These are phyloP conservation scores for Eutrema yunnanense DNA, from an alignment of 345 rosid species.

Conservation along the genomic window DNA sequence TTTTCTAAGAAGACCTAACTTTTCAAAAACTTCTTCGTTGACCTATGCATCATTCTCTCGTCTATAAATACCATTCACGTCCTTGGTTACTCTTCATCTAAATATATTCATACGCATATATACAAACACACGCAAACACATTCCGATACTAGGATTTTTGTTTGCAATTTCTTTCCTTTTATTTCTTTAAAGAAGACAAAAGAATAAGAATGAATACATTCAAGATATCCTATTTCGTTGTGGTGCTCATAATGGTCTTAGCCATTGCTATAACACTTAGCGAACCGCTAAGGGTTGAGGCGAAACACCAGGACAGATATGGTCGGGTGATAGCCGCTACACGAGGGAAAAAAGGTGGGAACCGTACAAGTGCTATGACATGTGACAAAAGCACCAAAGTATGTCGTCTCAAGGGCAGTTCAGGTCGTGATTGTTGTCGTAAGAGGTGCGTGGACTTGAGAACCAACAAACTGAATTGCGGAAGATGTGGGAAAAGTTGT, in stretches of 20 bases:
- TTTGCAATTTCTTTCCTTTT: background rate
- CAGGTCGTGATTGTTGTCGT: constrained; percentile 54
- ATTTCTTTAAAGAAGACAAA: background rate
- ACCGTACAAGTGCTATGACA: constrained; percentile 27
- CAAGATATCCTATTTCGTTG: constrained; percentile 21
- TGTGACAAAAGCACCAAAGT: constrained; percentile 43
- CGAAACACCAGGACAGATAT: background rate
- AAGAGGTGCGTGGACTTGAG: constrained; percentile 44
- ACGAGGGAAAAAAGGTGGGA: background rate
- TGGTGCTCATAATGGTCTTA: constrained; percentile 18
- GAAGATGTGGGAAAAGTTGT: constrained; percentile 52
- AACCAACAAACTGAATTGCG: constrained; percentile 43
- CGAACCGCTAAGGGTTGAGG: constrained; percentile 19
- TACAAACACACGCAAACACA: constrained; percentile 4
- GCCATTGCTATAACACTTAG: constrained; percentile 23
- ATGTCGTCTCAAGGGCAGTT: constrained; percentile 45
- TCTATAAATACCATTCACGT: constrained; percentile 22
- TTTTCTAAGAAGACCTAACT: constrained; percentile 14
- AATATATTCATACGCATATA: constrained; percentile 8
- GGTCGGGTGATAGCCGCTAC: constrained; percentile 5
- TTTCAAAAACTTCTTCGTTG: constrained; percentile 7
- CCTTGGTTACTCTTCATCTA: constrained; percentile 24
- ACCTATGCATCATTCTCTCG: constrained; percentile 3
- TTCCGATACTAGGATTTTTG: background rate
- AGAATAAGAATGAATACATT: constrained; percentile 19